Evolutionary conservation across 2,329 filamentous ascomycete species (phyloP), one percentile per base, ranked within the genome.

Genomic region (Calonectria ilicicola): DNA sequence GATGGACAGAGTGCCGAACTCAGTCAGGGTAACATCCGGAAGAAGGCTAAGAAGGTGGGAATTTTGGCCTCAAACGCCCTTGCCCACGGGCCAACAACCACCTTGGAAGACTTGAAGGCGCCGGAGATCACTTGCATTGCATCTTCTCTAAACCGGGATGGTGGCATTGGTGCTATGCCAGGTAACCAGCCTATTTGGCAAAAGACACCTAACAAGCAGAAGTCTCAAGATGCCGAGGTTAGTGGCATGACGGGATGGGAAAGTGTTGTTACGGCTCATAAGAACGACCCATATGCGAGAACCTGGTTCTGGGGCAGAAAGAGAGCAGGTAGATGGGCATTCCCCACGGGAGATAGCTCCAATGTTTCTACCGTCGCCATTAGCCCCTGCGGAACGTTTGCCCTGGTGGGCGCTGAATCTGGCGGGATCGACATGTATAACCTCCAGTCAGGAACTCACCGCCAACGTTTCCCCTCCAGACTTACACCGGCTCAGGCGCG

Each of bases 241-340:
- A 94, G 92, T 78, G 90, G 92, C 60, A 92, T 92, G 86, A 98
- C 96, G 3, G 97, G 97, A 1, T 99, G 97, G 97, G 97, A 99
- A 83, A 98, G 96, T 81, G 92, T 99, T 8, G 91, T 99, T 2
- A 99, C 97, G 5, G 96, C 95, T 12, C 97, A 99, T 82, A 93
- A 93, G 80, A 91, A 93, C 65, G 96, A 98, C 80, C 90, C 92
- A 53, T 94, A 91, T 81, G 97, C 95, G 21, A 91, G 97, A 66
- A 98, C 97, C 1, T 99, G 97, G 97, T 98, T 98, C 85, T 98
- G 97, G 96, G 97, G 96, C 7, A 93, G 95, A 69, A 98, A 97
- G 84, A 92, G 93, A 79, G 96, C 97, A 62, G 97, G 97, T 14
- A 90, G 97, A 75, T 99, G 97, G 97, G 93, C 94, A 0, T 95